A percentile compares a stretch with the other conserved stretches of the same genome.
phyloP scores from a whole-genome alignment of 2,329 filamentous ascomycete species.

The Sporothrix globosa region DNA sequence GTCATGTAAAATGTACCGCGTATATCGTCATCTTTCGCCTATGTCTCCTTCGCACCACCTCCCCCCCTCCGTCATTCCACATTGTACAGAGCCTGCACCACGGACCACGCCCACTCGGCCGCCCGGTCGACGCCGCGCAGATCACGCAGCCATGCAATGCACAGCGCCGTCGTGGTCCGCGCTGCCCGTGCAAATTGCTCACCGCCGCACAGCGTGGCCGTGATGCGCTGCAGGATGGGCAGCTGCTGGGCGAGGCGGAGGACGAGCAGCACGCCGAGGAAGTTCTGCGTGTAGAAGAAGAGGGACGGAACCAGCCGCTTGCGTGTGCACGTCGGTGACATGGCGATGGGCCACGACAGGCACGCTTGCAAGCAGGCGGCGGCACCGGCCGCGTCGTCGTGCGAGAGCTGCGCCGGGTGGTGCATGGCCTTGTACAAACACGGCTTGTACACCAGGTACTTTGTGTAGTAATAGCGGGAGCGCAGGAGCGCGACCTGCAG shows the following conservation, averaged over 20 bases:
- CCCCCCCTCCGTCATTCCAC: constrained; percentile 40
- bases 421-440: constrained; percentile 64
- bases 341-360: constrained; percentile 63
- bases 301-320: constrained; percentile 62
- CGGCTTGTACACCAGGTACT: constrained; percentile 61
- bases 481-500: constrained; percentile 61
- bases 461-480: constrained; percentile 62
- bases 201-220: constrained; percentile 42
- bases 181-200: constrained; percentile 55
- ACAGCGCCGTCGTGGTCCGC: constrained; percentile 54
- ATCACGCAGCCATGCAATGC: constrained; percentile 64
- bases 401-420: constrained; percentile 56
- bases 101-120: constrained; percentile 59
- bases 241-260: constrained; percentile 59
- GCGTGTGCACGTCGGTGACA: constrained; percentile 59
- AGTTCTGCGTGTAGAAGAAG: constrained; percentile 66
- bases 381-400: constrained; percentile 58
- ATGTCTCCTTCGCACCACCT: neutral
- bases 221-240: constrained; percentile 54
- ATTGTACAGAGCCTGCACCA: constrained; percentile 53
- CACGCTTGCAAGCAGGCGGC: constrained; percentile 60
- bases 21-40: neutral
- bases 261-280: constrained; percentile 61
- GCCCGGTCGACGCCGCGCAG: constrained; percentile 58
- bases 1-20: constrained; percentile 5